Base-by-base conservation (phyloP, 352 stramenopile genomes). In the Thalassiosira hispida region DNA sequence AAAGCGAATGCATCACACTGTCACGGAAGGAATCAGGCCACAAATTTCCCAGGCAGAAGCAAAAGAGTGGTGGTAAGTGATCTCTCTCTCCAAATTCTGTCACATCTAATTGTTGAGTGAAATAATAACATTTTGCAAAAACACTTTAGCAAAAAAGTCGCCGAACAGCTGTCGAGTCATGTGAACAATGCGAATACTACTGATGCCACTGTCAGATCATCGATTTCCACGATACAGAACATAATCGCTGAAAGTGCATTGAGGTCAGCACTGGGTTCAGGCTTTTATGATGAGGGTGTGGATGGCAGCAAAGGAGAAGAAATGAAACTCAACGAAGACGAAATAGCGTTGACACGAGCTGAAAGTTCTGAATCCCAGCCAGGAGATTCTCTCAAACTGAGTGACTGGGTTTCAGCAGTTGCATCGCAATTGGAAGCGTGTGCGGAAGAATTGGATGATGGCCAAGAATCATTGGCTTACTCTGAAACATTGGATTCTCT, bases 361-460 rank as follows among this genome's bases (percentile, higher is more conserved):
- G 53, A 46, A 51, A 29, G 59, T 20, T 31, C 29, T 22, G 60
- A 22, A 38, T 46, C 23, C 23, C 8, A 47, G 20, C 44, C 23
- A 23, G 40, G 40, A 35, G n/a, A 73, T 73, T 35, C 42, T 18
- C 44, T 12, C n/a, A 44, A 79, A 73, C 20, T 84, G 6, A 29
- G 18, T 67, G 76, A 77, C 18, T 84, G 76, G 76, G 65, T 61
- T 18, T 42, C 44, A 29, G 11, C 22, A 52, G 68, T 84, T 42
- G 38, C 57, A 55, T 73, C 70, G n/a, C 71, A 73, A 35, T 47
- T 84, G 23, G 33, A 79, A 29, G 33, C 46, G 1, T 79, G 59
- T 72, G 76, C 68, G 49, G 49, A 74, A 47, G 76, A 84, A 64
- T 60, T 84, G 27, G 65, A 72, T 18, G 51, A 67, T 16, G 49